phyloP scores from a whole-genome alignment of 2,329 filamentous ascomycete genomes.

The Endocalyx cinctus region DNA sequence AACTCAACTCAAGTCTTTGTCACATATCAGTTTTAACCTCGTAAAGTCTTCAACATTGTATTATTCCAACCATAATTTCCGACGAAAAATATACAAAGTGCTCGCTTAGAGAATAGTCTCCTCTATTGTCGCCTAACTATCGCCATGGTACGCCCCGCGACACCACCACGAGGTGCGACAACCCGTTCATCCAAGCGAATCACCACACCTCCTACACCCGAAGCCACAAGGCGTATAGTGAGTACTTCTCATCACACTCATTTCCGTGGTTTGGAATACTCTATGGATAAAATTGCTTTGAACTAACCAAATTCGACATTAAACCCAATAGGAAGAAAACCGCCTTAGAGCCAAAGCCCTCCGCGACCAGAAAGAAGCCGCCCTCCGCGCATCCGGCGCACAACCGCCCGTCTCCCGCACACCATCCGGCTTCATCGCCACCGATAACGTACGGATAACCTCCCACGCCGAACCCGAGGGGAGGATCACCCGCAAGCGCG shows the following conservation, averaged over 20 bases:
- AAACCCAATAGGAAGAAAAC: conserved; percentile 66
- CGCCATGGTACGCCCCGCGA: conserved; percentile 43
- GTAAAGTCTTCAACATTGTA: no score
- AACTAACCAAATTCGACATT: neutral
- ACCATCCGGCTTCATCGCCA: conserved; percentile 67
- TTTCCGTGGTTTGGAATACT: no score
- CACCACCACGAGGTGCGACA: conserved; percentile 41
- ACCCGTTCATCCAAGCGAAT: conserved; percentile 25
- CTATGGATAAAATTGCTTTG: no score
- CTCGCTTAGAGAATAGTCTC: no score
- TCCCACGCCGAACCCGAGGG: no score
- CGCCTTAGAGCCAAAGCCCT: conserved; percentile 85
- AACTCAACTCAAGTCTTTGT: conserved; percentile 3
- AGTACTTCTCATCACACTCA: conserved; percentile 19
- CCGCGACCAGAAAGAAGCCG: conserved; percentile 67
- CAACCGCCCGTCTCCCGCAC: conserved; percentile 41
- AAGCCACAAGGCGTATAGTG: conserved; percentile 52
- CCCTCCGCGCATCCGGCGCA: conserved; percentile 45
- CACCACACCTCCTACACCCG: conserved; percentile 48
- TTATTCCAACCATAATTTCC: no score
- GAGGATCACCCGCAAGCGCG: conserved; percentile 68
- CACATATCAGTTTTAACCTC: neutral
- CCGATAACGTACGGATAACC: conserved; percentile 56
- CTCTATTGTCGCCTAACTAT: no score
- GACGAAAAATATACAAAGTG: no score